phyloP scores from a whole-genome alignment of 1,284 basidiomycete species.

The Marasmius oreades region DNA sequence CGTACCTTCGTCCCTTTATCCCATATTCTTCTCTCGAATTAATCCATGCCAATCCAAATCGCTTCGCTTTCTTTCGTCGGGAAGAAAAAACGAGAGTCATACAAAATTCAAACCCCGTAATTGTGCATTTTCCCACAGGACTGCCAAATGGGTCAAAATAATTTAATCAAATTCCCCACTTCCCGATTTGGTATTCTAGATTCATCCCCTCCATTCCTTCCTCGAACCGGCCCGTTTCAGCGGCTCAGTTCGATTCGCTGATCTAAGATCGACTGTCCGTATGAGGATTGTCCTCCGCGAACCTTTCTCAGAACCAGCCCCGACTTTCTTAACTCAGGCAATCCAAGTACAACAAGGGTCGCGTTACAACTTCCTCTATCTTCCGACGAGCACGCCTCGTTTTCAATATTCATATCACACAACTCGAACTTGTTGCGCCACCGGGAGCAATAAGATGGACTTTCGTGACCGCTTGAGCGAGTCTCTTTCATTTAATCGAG shows the following conservation, averaged over 20 bases:
- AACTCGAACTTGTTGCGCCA: background rate
- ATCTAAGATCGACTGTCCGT: background rate
- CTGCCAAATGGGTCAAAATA: background rate
- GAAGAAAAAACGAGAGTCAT: background rate
- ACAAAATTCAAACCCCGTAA: background rate
- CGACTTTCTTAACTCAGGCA: background rate
- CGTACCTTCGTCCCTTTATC: background rate
- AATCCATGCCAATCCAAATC: background rate
- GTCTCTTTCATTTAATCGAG: background rate
- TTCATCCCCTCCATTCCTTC: background rate
- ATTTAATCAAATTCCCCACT: background rate
- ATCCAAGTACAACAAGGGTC: too few species aligned
- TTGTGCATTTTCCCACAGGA: background rate
- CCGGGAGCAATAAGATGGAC: background rate
- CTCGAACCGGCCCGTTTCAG: background rate
- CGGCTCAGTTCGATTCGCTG: background rate
- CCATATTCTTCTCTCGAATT: background rate
- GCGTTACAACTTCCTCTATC: background rate
- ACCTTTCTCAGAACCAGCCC: background rate
- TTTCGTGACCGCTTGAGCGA: background rate
- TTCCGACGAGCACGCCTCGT: background rate
- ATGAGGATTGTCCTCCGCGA: background rate
- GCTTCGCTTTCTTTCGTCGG: background rate
- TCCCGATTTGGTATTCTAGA: background rate
- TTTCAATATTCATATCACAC: background rate